Evolutionary conservation across 1,284 basidiomycete genomes (phyloP).

Genomic region (Violaceomyces palustris): DNA sequence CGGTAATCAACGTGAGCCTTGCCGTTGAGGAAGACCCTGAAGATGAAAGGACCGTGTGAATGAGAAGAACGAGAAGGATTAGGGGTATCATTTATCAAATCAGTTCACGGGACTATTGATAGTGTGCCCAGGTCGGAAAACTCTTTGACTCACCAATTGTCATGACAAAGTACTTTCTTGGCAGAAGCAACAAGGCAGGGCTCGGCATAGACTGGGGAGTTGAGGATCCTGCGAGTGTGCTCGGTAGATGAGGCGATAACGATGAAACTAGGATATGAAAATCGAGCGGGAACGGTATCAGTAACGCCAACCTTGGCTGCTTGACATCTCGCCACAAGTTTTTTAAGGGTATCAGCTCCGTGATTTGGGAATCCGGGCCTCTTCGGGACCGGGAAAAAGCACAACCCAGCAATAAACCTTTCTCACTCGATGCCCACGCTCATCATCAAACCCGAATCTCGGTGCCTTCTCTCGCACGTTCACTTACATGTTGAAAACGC

Average conservation of each 20-base stretch:
- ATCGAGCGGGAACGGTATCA: neutral
- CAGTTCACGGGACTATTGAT: too few relatives aligned
- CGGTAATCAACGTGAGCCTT: slow-evolving; percentile 93
- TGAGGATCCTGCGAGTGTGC: slow-evolving; percentile 50
- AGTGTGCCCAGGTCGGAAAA: too few relatives aligned
- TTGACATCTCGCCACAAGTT: too few relatives aligned
- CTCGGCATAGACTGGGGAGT: slow-evolving; percentile 49
- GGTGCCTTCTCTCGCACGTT: neutral
- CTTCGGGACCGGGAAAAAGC: neutral
- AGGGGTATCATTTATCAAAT: too few relatives aligned
- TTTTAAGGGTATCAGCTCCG: too few relatives aligned
- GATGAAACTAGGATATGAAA: slow-evolving; percentile 39
- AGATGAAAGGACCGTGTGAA: slow-evolving; percentile 4
- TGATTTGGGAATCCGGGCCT: slow-evolving; percentile 1
- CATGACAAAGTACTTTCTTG: slow-evolving; percentile 76
- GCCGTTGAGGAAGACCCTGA: slow-evolving; percentile 90
- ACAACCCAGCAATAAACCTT: too few relatives aligned
- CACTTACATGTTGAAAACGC: slow-evolving; percentile 50
- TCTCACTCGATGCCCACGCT: too few relatives aligned
- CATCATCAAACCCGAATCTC: too few relatives aligned
- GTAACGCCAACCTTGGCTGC: too few relatives aligned
- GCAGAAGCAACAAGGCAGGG: slow-evolving; percentile 91
- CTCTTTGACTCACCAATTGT: slow-evolving; percentile 75
- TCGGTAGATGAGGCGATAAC: slow-evolving; percentile 51
- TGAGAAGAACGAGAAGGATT: too few relatives aligned